Evolutionary conservation across 2,329 filamentous ascomycete species (phyloP).

Genomic region (Stagonosporopsis vannaccii): DNA sequence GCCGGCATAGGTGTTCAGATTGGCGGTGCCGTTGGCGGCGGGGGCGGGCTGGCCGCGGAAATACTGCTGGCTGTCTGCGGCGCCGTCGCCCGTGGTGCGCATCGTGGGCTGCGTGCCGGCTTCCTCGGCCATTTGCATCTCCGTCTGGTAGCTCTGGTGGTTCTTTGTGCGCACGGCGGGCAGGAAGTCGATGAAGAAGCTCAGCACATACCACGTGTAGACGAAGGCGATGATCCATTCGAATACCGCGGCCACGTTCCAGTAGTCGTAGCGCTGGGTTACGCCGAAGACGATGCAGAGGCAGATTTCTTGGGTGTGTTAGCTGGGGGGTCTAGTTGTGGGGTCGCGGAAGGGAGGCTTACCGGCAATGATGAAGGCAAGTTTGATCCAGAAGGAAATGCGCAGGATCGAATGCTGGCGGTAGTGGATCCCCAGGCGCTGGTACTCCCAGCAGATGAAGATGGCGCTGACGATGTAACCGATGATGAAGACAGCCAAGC

Average conservation of each 20-base stretch:
- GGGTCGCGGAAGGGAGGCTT: not conserved
- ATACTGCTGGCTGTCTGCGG: constrained; percentile 36
- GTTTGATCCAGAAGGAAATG: constrained; percentile 85
- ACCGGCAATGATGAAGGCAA: constrained; percentile 76
- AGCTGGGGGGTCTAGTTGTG: not conserved
- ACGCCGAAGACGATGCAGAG: constrained; percentile 78
- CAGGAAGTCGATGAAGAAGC: constrained; percentile 85
- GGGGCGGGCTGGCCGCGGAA: constrained; percentile 30
- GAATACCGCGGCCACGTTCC: constrained; percentile 76
- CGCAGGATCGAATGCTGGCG: constrained; percentile 76
- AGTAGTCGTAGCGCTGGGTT: constrained; percentile 56
- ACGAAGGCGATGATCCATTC: constrained; percentile 83
- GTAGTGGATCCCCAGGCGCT: constrained; percentile 81
- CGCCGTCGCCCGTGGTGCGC: constrained; percentile 31
- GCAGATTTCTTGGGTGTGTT: constrained; percentile 63
- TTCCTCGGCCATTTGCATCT: constrained; percentile 44
- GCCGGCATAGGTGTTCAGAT: constrained; percentile 28
- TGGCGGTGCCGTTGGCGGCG: constrained; percentile 25
- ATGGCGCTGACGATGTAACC: constrained; percentile 87
- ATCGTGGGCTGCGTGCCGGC: constrained; percentile 13
- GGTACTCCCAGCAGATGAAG: constrained; percentile 90
- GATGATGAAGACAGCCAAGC: constrained; percentile 81
- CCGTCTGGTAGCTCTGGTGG: constrained; percentile 46
- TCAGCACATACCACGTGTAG: constrained; percentile 87
- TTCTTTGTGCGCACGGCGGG: constrained; percentile 73